phyloP scores from a whole-genome alignment of 208 protist species.

The Crithidia fasciculata region DNA sequence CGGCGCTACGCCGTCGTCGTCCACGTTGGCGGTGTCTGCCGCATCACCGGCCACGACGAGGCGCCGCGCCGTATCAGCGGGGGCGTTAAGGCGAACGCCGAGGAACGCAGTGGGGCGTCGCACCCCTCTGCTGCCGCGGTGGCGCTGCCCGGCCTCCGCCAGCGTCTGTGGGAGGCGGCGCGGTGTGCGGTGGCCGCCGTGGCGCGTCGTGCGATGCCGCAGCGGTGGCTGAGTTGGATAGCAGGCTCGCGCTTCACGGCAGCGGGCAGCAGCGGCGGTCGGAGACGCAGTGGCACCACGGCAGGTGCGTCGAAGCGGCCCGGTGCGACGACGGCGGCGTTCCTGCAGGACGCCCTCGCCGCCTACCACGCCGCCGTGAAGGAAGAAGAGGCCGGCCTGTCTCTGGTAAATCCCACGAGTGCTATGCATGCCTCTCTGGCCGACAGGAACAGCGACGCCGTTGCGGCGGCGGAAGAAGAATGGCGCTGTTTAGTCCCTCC shows the following conservation, averaged over 20 bases:
- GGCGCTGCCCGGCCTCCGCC: neutral
- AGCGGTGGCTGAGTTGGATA: neutral
- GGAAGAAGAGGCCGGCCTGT: constrained; percentile 1
- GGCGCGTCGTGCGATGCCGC: neutral
- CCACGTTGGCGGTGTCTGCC: constrained; percentile 46
- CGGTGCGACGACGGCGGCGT: constrained; percentile 11
- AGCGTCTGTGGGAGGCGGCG: neutral
- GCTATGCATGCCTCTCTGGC: neutral
- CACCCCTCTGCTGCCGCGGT: neutral
- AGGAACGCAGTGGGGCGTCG: too few species aligned
- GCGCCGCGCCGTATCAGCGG: neutral
- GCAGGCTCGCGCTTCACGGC: too few species aligned
- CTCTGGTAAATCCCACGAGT: neutral
- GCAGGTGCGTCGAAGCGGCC: neutral
- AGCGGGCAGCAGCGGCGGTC: too few species aligned
- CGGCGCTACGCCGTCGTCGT: constrained; percentile 54
- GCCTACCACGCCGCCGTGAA: neutral
- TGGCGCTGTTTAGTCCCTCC: too few species aligned
- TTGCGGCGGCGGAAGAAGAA: too few species aligned
- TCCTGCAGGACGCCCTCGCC: neutral
- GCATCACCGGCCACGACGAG: neutral
- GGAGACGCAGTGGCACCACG: neutral
- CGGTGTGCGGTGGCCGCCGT: neutral
- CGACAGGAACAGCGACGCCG: neutral
- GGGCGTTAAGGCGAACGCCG: too few species aligned